Evolutionary conservation across 1,284 basidiomycete species (phyloP).

Genomic region (Microbotryum silenes-acaulis): DNA sequence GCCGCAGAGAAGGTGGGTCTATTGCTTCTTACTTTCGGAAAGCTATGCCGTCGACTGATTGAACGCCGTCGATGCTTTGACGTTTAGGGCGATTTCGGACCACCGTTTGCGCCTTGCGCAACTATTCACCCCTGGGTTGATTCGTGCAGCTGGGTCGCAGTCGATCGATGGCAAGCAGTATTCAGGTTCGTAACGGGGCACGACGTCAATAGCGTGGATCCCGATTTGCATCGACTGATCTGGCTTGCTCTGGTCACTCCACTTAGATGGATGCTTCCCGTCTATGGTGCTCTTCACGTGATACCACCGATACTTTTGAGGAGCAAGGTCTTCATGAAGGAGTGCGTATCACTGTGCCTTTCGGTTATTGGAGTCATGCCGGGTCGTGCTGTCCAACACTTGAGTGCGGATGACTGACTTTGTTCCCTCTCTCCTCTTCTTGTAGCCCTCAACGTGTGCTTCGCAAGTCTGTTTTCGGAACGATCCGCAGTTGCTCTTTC

Average conservation of each 20-base stretch:
- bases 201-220: too few relatives aligned
- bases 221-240: too few relatives aligned
- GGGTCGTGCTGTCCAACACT: not conserved
- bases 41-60: too few relatives aligned
- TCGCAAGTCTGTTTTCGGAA: constrained; percentile 59
- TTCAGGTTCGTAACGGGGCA: constrained; percentile 45
- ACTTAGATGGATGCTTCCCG: constrained; percentile 58
- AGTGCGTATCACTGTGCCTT: constrained; percentile 53
- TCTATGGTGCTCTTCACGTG: constrained; percentile 83
- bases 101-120: constrained; percentile 54
- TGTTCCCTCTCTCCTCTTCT: constrained; percentile 3
- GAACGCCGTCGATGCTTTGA: not conserved
- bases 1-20: constrained; percentile 14
- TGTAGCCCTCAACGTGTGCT: constrained; percentile 40
- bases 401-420: not conserved
- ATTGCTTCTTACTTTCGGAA: too few relatives aligned
- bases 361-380: not conserved
- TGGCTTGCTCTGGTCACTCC: not conserved
- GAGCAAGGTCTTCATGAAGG: constrained; percentile 52
- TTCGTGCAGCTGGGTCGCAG: constrained; percentile 52
- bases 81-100: constrained; percentile 38
- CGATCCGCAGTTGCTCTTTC: constrained; percentile 79
- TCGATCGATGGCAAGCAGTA: constrained; percentile 70
- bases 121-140: constrained; percentile 74
- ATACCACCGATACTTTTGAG: constrained; percentile 51